Conservation (phyloP, 139 green algal genomes). For the Chlorella sp. region DNA sequence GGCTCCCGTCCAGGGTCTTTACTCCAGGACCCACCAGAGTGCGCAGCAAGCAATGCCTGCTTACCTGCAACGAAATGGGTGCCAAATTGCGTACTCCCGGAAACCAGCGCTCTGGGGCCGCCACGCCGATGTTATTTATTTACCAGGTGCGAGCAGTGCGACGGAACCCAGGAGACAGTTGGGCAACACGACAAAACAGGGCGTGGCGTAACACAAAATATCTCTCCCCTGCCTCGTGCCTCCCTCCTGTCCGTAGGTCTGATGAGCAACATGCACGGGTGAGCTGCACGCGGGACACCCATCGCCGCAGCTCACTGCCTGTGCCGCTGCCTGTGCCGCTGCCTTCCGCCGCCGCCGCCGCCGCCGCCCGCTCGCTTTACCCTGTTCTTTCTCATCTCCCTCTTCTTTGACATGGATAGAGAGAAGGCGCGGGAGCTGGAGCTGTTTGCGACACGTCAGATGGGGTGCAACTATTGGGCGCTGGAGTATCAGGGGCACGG, state of each 20-base stretch:
- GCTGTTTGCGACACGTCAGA: background rate
- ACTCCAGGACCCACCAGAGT: too few species aligned
- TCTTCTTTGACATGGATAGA: background rate
- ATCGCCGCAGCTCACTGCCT: background rate
- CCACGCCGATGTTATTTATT: slow-evolving; percentile 15
- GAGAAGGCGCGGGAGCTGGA: slow-evolving; percentile 32
- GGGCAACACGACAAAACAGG: background rate
- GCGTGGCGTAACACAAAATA: background rate
- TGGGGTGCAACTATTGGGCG: slow-evolving; percentile 33
- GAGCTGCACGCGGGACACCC: background rate
- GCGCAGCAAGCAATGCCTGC: background rate
- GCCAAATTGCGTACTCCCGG: background rate
- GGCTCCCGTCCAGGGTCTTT: too few species aligned
- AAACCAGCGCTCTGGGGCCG: background rate
- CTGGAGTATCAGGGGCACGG: slow-evolving; percentile 42
- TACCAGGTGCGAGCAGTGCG: background rate
- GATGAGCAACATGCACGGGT: slow-evolving; percentile 33
- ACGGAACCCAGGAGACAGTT: background rate
- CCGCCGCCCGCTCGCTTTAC: too few species aligned
- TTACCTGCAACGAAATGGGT: slow-evolving; percentile 3
- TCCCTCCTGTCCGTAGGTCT: slow-evolving; percentile 5
- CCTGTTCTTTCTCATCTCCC: too few species aligned
- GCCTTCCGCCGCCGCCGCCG: too few species aligned
- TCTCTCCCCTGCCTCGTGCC: too few species aligned
- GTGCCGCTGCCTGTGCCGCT: background rate